Conservation (phyloP, 2,329 filamentous ascomycete species). For the Fusarium anguioides region DNA sequence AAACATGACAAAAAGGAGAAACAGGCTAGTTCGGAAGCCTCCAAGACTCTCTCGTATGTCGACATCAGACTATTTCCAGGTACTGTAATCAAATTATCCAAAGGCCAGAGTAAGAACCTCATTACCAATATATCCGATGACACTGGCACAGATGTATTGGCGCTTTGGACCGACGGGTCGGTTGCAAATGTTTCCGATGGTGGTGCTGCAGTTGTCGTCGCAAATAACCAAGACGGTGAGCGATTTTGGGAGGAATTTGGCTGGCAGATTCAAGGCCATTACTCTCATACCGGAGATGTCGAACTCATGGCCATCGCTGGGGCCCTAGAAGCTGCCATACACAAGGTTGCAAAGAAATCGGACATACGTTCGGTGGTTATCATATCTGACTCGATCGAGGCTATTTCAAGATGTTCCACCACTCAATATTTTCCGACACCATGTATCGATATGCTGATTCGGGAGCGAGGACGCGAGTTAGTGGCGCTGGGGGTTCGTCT, state of each 20-base stretch:
- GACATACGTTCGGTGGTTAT: neutral
- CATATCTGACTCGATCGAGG: slow-evolving; percentile 1
- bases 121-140: neutral
- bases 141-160: neutral
- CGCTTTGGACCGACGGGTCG: slow-evolving; percentile 1
- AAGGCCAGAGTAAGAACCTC: neutral
- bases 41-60: neutral
- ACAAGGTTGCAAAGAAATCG: neutral
- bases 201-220: slow-evolving; percentile 1
- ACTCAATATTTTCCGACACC: neutral
- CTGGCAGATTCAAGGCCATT: neutral
- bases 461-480: neutral
- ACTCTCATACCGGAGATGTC: neutral
- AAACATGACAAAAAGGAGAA: neutral
- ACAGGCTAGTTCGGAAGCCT: neutral
- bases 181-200: neutral
- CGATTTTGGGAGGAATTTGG: neutral
- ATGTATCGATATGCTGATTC: neutral
- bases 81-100: neutral
- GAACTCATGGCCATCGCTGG: slow-evolving; percentile 1
- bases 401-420: neutral
- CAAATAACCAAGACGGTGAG: neutral
- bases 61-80: neutral
- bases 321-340: slow-evolving; percentile 1
- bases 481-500: neutral